Evolutionary conservation across 768 basidiomycete species (phyloP), one percentile per base, ranked within the genome.

Genomic region (Phanerodontia chrysosporium): DNA sequence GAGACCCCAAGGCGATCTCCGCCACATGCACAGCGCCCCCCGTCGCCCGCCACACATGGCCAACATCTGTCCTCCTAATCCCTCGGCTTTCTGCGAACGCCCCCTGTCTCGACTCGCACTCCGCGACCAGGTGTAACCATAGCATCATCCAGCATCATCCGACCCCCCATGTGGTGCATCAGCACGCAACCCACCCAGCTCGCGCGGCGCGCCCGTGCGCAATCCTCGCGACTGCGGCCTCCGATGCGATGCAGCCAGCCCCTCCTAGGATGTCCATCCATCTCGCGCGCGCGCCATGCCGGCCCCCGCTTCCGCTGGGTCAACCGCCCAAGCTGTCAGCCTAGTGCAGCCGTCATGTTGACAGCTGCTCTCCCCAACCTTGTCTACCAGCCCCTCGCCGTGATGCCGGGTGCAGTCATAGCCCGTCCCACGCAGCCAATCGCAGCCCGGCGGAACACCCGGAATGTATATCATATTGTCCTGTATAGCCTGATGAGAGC

Each of bases 121-220:
- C n/a, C n/a, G n/a, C n/a, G 32, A 35, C 6, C 13, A 35, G 13
- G 32, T 35, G 57, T 51, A 42, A 45, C 51, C 49, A 58, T 58
- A 58, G 36, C 57, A 58, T 39, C 39, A 42, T 42, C 9, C 4
- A 7, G 39, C 39, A 42, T 42, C 56, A 32, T 55, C 46, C 46
- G 29, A 32, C 25, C 28, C 10, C 27, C 51, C 57, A 58, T 58
- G 39, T 30, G 36, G 32, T 25, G 27, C 48, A 16, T 27, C 49
- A 52, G 57, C 57, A 58, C 57, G 57, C 57, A 58, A 58, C 5
- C 21, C 22, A 8, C 18, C 39, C 10, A 18, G 10, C 10, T 42
- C 39, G 32, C 16, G 10, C 39, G 39, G 39, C 39, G 39, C 39
- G 39, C 39, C 16, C 8, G 16, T 18, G 39, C 39, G 39, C 39